These are phyloP conservation scores for Cladochytrium tenue DNA, from an alignment of 371 early-diverging fungal species.

Conservation along the genomic window DNA sequence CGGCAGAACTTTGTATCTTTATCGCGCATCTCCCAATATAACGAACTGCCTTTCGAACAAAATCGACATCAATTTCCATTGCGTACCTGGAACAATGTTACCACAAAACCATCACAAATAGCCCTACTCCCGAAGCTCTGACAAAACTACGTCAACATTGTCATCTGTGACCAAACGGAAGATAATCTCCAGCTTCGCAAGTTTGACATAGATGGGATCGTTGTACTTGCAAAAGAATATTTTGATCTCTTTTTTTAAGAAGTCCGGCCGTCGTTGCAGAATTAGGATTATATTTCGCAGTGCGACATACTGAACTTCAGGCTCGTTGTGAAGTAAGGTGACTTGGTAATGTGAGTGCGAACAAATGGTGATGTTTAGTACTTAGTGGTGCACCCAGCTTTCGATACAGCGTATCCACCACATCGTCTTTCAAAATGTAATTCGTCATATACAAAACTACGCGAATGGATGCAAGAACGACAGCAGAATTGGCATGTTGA, in stretches of 20 bases:
- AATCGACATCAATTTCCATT: conserved; percentile 95
- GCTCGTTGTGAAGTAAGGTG: conserved; percentile 82
- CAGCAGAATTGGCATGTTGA: conserved; percentile 96
- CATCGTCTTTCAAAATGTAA: conserved; percentile 67
- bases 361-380: conserved; percentile 27
- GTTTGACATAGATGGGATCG: conserved; percentile 96
- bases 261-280: conserved; percentile 87
- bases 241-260: conserved; percentile 85
- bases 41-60: conserved; percentile 87
- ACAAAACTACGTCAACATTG: conserved; percentile 88
- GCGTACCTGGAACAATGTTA: no score
- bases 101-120: no score
- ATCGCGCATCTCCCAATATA: conserved; percentile 93
- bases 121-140: conserved; percentile 93
- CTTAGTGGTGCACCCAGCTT: conserved; percentile 91
- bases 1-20: conserved; percentile 85
- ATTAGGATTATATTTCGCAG: conserved; percentile 94
- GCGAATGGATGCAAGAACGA: conserved; percentile 87
- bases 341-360: conserved; percentile 48
- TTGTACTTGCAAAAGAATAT: conserved; percentile 98
- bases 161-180: conserved; percentile 79
- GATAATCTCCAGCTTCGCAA: conserved; percentile 94
- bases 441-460: conserved; percentile 45
- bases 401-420: conserved; percentile 65
- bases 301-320: conserved; percentile 96